A percentile compares a stretch with the other conserved stretches of the same genome.
Conservation (phyloP, 1,284 basidiomycete species). For the Agaricales sp. region DNA sequence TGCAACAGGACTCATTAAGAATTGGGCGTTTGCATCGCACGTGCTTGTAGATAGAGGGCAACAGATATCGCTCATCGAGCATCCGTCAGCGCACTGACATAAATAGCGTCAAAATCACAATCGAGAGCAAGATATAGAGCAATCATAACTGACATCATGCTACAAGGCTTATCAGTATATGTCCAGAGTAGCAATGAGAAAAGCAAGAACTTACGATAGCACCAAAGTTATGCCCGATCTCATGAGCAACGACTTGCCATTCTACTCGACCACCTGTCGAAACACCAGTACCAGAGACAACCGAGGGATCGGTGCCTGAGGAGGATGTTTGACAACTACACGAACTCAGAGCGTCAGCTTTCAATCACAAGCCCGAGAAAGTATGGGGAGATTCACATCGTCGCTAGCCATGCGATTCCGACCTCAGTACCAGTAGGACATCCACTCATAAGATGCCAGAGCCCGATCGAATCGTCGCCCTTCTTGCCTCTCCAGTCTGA, state of each 20-base stretch:
- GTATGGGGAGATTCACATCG: slow-evolving; percentile 35
- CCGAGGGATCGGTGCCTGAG: slow-evolving; percentile 32
- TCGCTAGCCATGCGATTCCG: slow-evolving; percentile 85
- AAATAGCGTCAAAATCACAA: slow-evolving; percentile 4
- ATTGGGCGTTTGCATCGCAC: slow-evolving; percentile 61
- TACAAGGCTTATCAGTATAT: slow-evolving; percentile 14
- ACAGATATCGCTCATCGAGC: slow-evolving; percentile 46
- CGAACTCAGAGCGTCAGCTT: slow-evolving; percentile 4
- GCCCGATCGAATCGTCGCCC: slow-evolving; percentile 62
- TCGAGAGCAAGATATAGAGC: slow-evolving; percentile 1
- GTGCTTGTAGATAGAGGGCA: slow-evolving; percentile 57
- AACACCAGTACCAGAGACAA: slow-evolving; percentile 78
- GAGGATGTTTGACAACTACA: slow-evolving; percentile 46
- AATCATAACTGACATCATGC: slow-evolving; percentile 44
- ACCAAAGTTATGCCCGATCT: slow-evolving; percentile 87
- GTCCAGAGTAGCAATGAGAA: background rate
- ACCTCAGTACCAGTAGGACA: slow-evolving; percentile 81
- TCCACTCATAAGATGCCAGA: slow-evolving; percentile 89
- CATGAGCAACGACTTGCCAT: slow-evolving; percentile 81
- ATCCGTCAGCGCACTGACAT: slow-evolving; percentile 59
- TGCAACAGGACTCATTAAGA: slow-evolving; percentile 80
- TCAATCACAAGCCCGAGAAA: slow-evolving; percentile 5
- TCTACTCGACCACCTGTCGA: slow-evolving; percentile 68
- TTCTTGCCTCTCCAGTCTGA: slow-evolving; percentile 75
- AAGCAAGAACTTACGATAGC: slow-evolving; percentile 60